Base-by-base conservation (phyloP, 805 yeast genomes). In the Ogataea pignaliae region DNA sequence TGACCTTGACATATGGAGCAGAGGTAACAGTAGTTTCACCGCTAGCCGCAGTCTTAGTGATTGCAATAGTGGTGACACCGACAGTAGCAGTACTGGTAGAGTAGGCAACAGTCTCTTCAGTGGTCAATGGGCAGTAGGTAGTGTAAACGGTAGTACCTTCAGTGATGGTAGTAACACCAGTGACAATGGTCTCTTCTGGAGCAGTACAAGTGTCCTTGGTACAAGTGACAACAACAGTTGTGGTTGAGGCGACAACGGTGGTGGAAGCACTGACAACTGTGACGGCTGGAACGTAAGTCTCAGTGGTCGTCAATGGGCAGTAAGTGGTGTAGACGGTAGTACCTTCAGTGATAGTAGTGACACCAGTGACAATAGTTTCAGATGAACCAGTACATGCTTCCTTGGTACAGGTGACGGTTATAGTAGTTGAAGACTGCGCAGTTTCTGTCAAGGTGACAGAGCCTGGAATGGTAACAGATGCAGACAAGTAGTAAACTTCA, bases 121-220 rank as follows among this genome's bases (percentile, higher is more conserved):
- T 32, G 36, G 48, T 45, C 44, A 52, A 41, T 49, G 70, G 68
- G 51, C 69, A 64, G 60, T 58, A 65, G 33, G 74, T 68, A 44
- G 63, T 61, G 54, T 51, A 51, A 28, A 50, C 51, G 35, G 53
- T 47, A 35, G 50, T 44, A 40, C 41, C 49, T 34, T 44, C 51
- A 15, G 51, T 42, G 35, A 64, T 59, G 36, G 50, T 47, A 37
- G 46, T 42, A 40, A 45, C 45, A 39, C 59, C 53, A 38, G 68
- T 63, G 37, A 56, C 51, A 28, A 47, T 34, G 10, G 50, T 43
- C 16, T 36, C 53, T 17, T 48, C 45, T 48, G 60, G 54, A 34
- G 28, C 40, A 9, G 51, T 35, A 30, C 13, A 33, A 37, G 35
- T 3, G 9, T 42, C 48, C 34, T 43, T 48, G 45, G 52, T 50